phyloP scores from a whole-genome alignment of 1,284 basidiomycete species.

The Cutaneotrichosporon daszewskae region DNA sequence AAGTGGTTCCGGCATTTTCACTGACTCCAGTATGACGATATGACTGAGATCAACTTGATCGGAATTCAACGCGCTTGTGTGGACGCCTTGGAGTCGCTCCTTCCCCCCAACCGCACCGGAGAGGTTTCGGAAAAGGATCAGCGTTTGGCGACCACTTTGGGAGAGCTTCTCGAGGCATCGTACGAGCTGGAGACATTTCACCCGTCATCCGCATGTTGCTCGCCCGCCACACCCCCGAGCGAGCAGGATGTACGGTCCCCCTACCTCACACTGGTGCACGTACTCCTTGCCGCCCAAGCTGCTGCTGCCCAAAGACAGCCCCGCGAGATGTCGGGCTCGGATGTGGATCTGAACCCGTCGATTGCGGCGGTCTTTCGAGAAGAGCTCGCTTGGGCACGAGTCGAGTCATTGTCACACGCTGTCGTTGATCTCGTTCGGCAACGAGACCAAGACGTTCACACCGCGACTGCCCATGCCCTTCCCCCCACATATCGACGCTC shows the following conservation, averaged over 20 bases:
- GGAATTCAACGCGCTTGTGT: conserved; percentile 30
- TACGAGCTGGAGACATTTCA: conserved; percentile 36
- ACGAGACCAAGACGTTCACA: conserved; percentile 5
- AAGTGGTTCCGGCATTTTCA: neutral
- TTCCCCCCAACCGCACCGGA: conserved; percentile 8
- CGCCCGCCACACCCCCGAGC: conserved; percentile 8
- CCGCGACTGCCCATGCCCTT: conserved; percentile 1
- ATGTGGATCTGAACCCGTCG: neutral
- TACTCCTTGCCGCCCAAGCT: conserved; percentile 3
- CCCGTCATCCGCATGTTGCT: conserved; percentile 15
- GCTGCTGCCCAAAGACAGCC: conserved; percentile 4
- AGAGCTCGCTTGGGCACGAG: conserved; percentile 31
- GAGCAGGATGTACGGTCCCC: conserved; percentile 6
- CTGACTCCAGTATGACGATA: conserved; percentile 14
- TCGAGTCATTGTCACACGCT: conserved; percentile 24
- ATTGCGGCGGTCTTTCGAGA: conserved; percentile 7
- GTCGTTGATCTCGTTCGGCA: conserved; percentile 22
- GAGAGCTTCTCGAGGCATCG: conserved; percentile 35
- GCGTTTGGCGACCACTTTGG: conserved; percentile 27
- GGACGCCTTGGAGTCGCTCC: conserved; percentile 22
- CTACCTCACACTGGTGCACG: conserved; percentile 6
- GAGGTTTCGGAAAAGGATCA: conserved; percentile 6
- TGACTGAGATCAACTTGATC: conserved; percentile 19
- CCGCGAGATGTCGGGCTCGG: neutral
- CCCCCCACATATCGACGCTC: conserved; percentile 11